These are phyloP conservation scores for Penicillium sp. DNA, from an alignment of 2,329 filamentous ascomycete genomes.

Conservation along the genomic window DNA sequence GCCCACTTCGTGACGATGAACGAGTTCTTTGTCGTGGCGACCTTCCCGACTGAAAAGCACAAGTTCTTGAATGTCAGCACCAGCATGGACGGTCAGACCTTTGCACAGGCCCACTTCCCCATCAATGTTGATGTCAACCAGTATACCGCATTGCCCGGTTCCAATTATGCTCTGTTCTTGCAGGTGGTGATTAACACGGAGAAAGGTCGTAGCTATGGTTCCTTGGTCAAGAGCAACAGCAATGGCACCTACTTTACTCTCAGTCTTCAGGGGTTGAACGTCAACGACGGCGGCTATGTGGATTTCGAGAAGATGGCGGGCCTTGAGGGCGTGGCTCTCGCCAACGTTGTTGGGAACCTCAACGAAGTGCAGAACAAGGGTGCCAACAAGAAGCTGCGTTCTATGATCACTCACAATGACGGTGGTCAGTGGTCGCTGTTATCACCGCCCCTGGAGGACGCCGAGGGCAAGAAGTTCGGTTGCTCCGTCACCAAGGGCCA, in stretches of 20 bases:
- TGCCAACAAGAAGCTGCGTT: conserved; percentile 73
- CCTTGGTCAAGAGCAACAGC: conserved; percentile 95
- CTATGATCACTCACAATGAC: conserved; percentile 94
- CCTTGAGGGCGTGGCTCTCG: conserved; percentile 81
- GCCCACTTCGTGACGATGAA: conserved; percentile 90
- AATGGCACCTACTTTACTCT: conserved; percentile 94
- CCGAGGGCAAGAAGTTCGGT: conserved; percentile 64
- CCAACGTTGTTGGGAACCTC: conserved; percentile 77
- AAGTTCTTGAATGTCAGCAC: conserved; percentile 70
- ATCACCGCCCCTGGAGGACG: conserved; percentile 64
- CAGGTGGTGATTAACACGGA: conserved; percentile 76
- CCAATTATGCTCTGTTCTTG: conserved; percentile 87
- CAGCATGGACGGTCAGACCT: conserved; percentile 77
- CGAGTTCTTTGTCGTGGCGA: conserved; percentile 90
- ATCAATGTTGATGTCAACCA: conserved; percentile 72
- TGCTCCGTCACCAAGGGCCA: conserved; percentile 59
- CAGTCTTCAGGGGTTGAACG: conserved; percentile 75
- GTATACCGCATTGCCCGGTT: conserved; percentile 93
- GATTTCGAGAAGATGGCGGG: conserved; percentile 96
- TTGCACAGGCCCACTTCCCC: conserved; percentile 81
- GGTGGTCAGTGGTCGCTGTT: conserved; percentile 81
- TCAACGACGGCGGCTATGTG: conserved; percentile 70
- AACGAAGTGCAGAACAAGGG: conserved; percentile 59
- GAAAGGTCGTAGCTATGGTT: conserved; percentile 66
- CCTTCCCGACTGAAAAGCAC: conserved; percentile 57